phyloP scores from a whole-genome alignment of 352 stramenopile species.

The Phytophthora foliorum region DNA sequence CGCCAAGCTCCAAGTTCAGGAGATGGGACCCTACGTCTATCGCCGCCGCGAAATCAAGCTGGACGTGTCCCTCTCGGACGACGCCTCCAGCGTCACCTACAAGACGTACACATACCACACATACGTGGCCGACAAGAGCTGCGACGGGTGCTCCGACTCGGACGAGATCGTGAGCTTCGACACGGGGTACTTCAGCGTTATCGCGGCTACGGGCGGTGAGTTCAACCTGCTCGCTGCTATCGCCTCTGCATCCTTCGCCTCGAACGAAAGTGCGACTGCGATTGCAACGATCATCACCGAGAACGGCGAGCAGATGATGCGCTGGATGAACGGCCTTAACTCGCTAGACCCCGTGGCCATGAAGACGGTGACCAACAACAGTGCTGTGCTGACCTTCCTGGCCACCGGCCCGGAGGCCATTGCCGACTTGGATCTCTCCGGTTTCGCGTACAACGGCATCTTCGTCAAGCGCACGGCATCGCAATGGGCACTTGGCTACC shows the following conservation, averaged over 20 bases:
- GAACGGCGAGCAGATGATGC: constrained; percentile 73
- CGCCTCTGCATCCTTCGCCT: constrained; percentile 56
- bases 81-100: constrained; percentile 72
- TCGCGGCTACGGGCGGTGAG: constrained; percentile 70
- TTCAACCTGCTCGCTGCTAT: constrained; percentile 59
- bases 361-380: constrained; percentile 59
- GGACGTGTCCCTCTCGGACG: constrained; percentile 65
- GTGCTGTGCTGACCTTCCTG: constrained; percentile 57
- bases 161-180: constrained; percentile 73
- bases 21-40: constrained; percentile 82
- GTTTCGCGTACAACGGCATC: constrained; percentile 82
- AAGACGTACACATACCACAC: constrained; percentile 85
- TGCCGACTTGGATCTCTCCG: constrained; percentile 53
- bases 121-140: constrained; percentile 59
- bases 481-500: constrained; percentile 80
- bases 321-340: constrained; percentile 83
- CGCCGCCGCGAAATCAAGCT: constrained; percentile 68
- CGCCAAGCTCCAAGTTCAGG: constrained; percentile 65
- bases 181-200: constrained; percentile 76
- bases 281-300: constrained; percentile 40
- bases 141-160: constrained; percentile 59
- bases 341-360: constrained; percentile 74
- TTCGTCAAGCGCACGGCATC: constrained; percentile 66
- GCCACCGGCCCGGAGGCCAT: constrained; percentile 38
- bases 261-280: constrained; percentile 21